Evolutionary conservation across 352 stramenopile species (phyloP), one percentile per base, ranked within the genome.

Genomic region (Phytophthora podocarpi): DNA sequence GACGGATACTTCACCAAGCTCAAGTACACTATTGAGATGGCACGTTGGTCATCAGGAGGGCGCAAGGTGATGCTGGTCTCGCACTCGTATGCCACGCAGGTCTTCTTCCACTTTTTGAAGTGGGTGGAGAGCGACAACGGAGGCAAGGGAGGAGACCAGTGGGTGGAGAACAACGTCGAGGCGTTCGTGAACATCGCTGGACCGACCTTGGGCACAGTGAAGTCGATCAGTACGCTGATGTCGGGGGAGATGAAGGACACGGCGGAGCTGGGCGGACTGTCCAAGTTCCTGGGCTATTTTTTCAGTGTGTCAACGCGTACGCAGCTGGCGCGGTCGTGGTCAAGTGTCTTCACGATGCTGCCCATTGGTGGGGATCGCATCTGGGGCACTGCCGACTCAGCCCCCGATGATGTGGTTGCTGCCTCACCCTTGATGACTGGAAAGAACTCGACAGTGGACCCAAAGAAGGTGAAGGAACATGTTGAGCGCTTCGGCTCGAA

Each of bases 181-280:
- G 54, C 87, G 2, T 96, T 97, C 30, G 79, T 97, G 24, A 98
- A 98, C 64, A 97, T 99, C 48, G 95, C 95, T n/a, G 95, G 96
- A 1, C 78, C 96, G 20, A 90, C 95, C 5, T 72, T 98, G 24
- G 96, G 96, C n/a, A 85, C 87, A 5, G 72, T 93, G 28, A 99
- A 99, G 77, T 85, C 87, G 0, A 87, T 97, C 18, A 93, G 91
- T 55, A 89, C 95, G 16, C 54, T 98, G 26, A 76, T 98, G 37
- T 98, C 91, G 2, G 96, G 96, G 4, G 95, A 99, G 74, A 98
- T 98, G 84, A 97, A 97, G 58, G 95, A 99, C 60, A 98, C 91
- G 13, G 90, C 87, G 0, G 69, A 98, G 41, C 70, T 98, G 8
- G 88, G 91, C 21, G 81, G 89, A 5, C 63, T 98, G 5, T 94